Conservation (phyloP, 108 stramenopile species). For the Parietichytrium sp. region DNA sequence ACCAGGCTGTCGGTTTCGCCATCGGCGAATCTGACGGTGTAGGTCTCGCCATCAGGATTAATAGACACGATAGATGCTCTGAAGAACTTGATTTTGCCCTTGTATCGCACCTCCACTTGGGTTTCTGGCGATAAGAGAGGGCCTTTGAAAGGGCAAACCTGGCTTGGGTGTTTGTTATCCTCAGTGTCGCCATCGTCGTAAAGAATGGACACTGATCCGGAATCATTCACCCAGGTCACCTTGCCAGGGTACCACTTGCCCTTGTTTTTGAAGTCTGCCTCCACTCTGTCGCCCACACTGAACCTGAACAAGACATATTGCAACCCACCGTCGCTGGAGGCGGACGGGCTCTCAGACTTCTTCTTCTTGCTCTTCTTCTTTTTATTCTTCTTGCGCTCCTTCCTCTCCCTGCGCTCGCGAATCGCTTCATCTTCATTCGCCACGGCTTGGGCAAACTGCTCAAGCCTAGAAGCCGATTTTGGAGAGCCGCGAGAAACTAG, state of each 20-base stretch:
- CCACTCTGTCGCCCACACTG: background rate
- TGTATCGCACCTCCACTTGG: conserved; percentile 6
- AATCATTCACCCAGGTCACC: background rate
- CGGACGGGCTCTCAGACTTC: too few relatives aligned
- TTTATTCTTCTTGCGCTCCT: conserved; percentile 20
- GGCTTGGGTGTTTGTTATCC: background rate
- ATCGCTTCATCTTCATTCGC: background rate
- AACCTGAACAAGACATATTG: too few relatives aligned
- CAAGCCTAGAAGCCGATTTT: too few relatives aligned
- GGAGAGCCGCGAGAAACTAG: background rate
- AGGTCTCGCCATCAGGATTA: conserved; percentile 5
- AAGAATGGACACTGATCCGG: background rate
- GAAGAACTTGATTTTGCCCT: background rate
- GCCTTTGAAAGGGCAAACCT: background rate
- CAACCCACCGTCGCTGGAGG: too few relatives aligned
- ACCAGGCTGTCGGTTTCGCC: background rate
- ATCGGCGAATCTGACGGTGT: background rate
- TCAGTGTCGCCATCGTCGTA: conserved; percentile 43
- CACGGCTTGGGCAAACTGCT: background rate
- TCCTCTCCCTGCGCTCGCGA: conserved; percentile 10
- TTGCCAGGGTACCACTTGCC: conserved; percentile 23
- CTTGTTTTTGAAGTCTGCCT: background rate
- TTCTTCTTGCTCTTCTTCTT: background rate
- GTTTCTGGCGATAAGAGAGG: background rate
- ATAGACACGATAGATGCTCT: background rate